Evolutionary conservation across 2,329 filamentous ascomycete species (phyloP).

Genomic region (Fusarium sp.): DNA sequence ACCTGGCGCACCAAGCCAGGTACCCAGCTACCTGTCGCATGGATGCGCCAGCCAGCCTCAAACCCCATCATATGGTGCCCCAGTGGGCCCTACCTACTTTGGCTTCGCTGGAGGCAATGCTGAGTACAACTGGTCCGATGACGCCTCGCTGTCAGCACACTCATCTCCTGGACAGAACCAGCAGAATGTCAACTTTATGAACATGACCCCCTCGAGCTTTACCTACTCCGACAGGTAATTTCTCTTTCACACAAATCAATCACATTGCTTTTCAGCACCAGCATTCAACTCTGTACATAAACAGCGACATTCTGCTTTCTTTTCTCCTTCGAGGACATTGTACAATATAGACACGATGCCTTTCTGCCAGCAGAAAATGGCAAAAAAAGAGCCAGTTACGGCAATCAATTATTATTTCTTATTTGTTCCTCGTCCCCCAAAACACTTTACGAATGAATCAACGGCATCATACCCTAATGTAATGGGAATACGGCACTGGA

Average conservation of each 20-base stretch:
- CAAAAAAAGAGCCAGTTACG: slow-evolving; percentile 16
- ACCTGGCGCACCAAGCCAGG: slow-evolving; percentile 52
- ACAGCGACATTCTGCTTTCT: slow-evolving; percentile 23
- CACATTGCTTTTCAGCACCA: slow-evolving; percentile 1
- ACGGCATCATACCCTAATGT: slow-evolving; percentile 48
- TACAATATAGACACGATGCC: slow-evolving; percentile 37
- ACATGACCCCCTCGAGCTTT: slow-evolving; percentile 51
- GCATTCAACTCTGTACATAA: slow-evolving; percentile 27
- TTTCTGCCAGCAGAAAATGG: slow-evolving; percentile 14
- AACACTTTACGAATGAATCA: slow-evolving; percentile 40
- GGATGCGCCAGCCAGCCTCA: slow-evolving; percentile 58
- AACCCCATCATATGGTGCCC: slow-evolving; percentile 60
- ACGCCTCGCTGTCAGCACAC: slow-evolving; percentile 53
- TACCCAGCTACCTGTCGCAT: slow-evolving; percentile 60
- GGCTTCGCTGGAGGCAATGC: slow-evolving; percentile 53
- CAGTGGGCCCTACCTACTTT: slow-evolving; percentile 58
- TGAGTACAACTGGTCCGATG: slow-evolving; percentile 65
- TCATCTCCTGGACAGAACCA: slow-evolving; percentile 50
- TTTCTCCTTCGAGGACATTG: slow-evolving; percentile 25
- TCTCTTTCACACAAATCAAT: neutral
- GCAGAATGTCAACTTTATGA: slow-evolving; percentile 52
- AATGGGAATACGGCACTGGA: slow-evolving; percentile 42
- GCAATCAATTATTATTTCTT: slow-evolving; percentile 26
- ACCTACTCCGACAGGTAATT: slow-evolving; percentile 39
- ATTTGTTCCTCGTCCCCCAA: slow-evolving; percentile 19